Base-by-base conservation (phyloP, 2,329 filamentous ascomycete species). In the Aspergillus tubingensis region DNA sequence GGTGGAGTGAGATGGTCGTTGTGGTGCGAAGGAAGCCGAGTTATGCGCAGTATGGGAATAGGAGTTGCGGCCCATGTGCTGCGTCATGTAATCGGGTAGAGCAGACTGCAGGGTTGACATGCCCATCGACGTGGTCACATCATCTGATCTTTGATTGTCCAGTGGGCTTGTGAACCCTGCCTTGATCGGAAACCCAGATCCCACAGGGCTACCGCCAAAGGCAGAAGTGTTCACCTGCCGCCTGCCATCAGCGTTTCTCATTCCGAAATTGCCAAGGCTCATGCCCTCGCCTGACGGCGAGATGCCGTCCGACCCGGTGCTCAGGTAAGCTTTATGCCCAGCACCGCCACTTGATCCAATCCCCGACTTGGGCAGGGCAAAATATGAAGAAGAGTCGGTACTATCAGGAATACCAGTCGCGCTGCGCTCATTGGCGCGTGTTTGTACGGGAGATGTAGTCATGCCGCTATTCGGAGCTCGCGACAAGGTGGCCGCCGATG, bases 391-490 rank as follows among this genome's bases (percentile, higher is more conserved):
- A 63, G 77, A 72, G 60, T 77, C 81, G 47, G 78, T 72, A 10
- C 80, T 65, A 47, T 84, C 83, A 38, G 74, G 68, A 6, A 81
- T 67, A 21, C 66, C 57, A n/a, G 72, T 67, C 1, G 73, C 67
- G 62, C 72, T 75, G 32, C 79, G 73, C 30, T 81, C 79, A 58
- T 76, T 79, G 44, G 84, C 79, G 62, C 85, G 82, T 36, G 81
- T 80, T 59, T 84, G 80, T 47, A 82, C 82, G 3, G 88, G 87
- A 13, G 88, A 89, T 36, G 83, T 83, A 64, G 80, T 85, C 59
- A 77, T 73, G 59, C 81, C 81, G 38, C 73, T 75, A 53, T 75
- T 74, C 21, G 71, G 74, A 8, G 82, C 81, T 48, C 78, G 77
- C 8, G 80, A 77, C 41, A 82, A 71, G 2, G 77, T 74, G 2